A percentile compares a stretch with the other conserved stretches of the same genome.
phyloP scores from a whole-genome alignment of 176 grass and related monocot species.

The Zizania latifolia region DNA sequence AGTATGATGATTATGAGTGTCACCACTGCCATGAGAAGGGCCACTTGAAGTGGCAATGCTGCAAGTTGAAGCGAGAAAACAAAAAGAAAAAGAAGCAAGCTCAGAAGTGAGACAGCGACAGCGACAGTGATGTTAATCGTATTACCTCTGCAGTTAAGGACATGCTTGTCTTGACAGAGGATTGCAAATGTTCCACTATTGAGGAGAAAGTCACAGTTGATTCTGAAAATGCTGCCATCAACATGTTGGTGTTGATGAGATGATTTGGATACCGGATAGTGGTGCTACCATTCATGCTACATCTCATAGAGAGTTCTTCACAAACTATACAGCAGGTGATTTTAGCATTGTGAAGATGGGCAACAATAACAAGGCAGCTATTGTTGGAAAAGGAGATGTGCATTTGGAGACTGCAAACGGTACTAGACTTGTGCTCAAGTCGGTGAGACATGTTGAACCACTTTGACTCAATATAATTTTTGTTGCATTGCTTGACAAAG shows the following conservation, averaged over 20 bases:
- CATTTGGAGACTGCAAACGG: not conserved
- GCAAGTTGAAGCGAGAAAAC: not conserved
- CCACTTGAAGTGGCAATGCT: not conserved
- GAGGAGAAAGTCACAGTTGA: not conserved
- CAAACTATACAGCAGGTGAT: not conserved
- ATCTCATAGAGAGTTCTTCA: not conserved
- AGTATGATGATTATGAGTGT: not conserved
- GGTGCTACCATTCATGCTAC: slow-evolving; percentile 5
- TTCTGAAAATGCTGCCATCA: not conserved
- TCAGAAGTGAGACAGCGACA: not conserved
- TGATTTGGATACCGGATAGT: not conserved
- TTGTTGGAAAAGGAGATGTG: not conserved
- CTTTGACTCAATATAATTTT: not conserved
- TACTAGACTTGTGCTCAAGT: not conserved
- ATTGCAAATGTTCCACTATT: not conserved
- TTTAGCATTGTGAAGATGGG: not conserved
- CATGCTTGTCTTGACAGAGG: no score
- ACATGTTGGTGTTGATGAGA: not conserved
- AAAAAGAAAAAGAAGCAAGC: not conserved
- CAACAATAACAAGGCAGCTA: not conserved
- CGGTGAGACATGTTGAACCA: not conserved
- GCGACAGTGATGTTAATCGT: no score
- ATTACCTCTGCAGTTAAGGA: no score
- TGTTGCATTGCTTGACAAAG: not conserved
- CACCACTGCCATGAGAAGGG: not conserved